phyloP scores from a whole-genome alignment of 2,329 filamentous ascomycete genomes.

The Aspergillus pseudoterreus region DNA sequence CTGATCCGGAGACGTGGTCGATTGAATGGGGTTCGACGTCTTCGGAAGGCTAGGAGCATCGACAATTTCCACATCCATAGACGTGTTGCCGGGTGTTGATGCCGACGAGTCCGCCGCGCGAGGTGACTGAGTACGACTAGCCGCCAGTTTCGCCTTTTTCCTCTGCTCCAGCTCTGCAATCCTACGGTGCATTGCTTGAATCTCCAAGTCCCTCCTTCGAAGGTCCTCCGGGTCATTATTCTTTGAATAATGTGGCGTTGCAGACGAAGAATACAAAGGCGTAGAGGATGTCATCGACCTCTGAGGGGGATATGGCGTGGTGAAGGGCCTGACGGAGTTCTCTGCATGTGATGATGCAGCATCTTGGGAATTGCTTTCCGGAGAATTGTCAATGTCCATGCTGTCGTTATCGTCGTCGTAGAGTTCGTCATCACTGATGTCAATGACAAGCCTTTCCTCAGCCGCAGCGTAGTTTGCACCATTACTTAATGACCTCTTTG shows the following conservation, averaged over 20 bases:
- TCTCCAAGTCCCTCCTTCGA: slow-evolving; percentile 46
- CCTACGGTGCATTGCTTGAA: slow-evolving; percentile 45
- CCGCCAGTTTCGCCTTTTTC: slow-evolving; percentile 39
- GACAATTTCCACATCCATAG: slow-evolving; percentile 8
- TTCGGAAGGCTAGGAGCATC: neutral
- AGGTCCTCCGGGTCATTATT: slow-evolving; percentile 42
- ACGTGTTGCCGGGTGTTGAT: slow-evolving; percentile 15
- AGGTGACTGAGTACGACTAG: slow-evolving; percentile 36
- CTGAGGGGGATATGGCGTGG: slow-evolving; percentile 39
- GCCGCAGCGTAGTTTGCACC: slow-evolving; percentile 35
- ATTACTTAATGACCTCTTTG: slow-evolving; percentile 63
- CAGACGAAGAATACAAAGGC: slow-evolving; percentile 35
- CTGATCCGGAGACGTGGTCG: neutral
- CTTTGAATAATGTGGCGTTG: slow-evolving; percentile 34
- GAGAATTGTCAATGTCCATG: slow-evolving; percentile 29
- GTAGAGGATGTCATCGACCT: slow-evolving; percentile 41
- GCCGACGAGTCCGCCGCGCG: slow-evolving; percentile 20
- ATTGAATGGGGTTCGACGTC: neutral
- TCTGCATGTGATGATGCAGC: slow-evolving; percentile 5
- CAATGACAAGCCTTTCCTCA: slow-evolving; percentile 69
- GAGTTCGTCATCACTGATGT: slow-evolving; percentile 73
- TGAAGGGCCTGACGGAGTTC: slow-evolving; percentile 35
- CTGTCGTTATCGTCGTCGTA: slow-evolving; percentile 28
- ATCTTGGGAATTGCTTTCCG: slow-evolving; percentile 22
- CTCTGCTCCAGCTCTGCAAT: slow-evolving; percentile 49